A percentile compares a stretch with the other conserved stretches of the same genome.
Conservation (phyloP, 495 filamentous ascomycete species). For the Monascus purpureus region DNA sequence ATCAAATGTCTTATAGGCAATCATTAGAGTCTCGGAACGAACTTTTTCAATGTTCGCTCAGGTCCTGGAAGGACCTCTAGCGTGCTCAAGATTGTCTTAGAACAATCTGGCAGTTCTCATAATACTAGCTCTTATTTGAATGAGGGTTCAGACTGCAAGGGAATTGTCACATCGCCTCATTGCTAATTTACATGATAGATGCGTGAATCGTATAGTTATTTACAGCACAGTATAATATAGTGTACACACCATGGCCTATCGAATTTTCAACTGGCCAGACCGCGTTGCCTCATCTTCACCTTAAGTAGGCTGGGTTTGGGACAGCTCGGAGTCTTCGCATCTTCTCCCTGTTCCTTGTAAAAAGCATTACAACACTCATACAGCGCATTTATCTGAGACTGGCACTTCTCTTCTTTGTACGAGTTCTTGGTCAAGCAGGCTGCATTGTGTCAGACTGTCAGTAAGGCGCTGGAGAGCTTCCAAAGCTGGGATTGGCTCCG, state of each 20-base stretch:
- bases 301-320: conserved; percentile 66
- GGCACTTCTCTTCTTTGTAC: conserved; percentile 81
- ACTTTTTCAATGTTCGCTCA: conserved; percentile 88
- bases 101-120: conserved; percentile 55
- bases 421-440: conserved; percentile 73
- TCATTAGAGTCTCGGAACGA: conserved; percentile 99
- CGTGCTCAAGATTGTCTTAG: conserved; percentile 99
- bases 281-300: conserved; percentile 79
- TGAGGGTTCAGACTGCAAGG: conserved; percentile 40
- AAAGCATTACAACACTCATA: conserved; percentile 92
- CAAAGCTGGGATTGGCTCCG: too few relatives aligned
- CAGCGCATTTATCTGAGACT: conserved; percentile 68
- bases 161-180: conserved; percentile 31
- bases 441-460: conserved; percentile 27
- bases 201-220: too few relatives aligned
- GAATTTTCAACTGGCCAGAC: conserved; percentile 25
- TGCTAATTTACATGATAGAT: too few relatives aligned
- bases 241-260: too few relatives aligned
- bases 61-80: conserved; percentile 65
- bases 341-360: conserved; percentile 67
- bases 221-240: too few relatives aligned
- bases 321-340: conserved; percentile 66
- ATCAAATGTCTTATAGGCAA: conserved; percentile 81
- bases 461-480: too few relatives aligned
- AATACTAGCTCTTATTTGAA: conserved; percentile 41